Conservation (phyloP, 192 early-diverging fungal species). For the Coemansia sp. region DNA sequence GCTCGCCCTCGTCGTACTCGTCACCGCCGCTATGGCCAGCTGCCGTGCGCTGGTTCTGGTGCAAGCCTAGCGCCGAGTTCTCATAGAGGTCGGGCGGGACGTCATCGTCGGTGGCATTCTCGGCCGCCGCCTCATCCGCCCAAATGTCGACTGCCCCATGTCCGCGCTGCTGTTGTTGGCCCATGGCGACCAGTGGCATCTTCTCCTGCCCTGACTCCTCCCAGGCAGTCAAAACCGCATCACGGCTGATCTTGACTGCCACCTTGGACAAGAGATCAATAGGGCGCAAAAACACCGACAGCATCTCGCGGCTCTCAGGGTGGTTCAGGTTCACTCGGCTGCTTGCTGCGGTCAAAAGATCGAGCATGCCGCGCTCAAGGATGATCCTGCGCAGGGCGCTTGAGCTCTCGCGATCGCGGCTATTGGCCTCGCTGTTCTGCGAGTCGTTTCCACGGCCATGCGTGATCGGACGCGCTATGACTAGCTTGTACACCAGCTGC, state of each 20-base stretch:
- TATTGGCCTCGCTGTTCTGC: neutral
- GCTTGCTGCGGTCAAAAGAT: constrained; percentile 70
- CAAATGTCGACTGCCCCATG: constrained; percentile 23
- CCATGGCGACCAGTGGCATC: constrained; percentile 34
- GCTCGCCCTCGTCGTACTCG: constrained; percentile 20
- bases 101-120: constrained; percentile 31
- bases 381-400: constrained; percentile 58
- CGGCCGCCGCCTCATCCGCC: constrained; percentile 33
- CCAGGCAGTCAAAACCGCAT: constrained; percentile 52
- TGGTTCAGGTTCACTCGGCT: constrained; percentile 89
- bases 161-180: constrained; percentile 15
- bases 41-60: constrained; percentile 50
- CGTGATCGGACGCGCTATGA: constrained; percentile 43
- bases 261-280: constrained; percentile 85
- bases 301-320: constrained; percentile 71
- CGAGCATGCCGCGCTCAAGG: constrained; percentile 86
- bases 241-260: constrained; percentile 79
- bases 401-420: constrained; percentile 17
- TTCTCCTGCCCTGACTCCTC: constrained; percentile 49
- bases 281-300: constrained; percentile 78
- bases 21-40: constrained; percentile 17
- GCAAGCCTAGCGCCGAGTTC: constrained; percentile 50
- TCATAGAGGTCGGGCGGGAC: constrained; percentile 53
- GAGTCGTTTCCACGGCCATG: constrained; percentile 12
- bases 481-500: constrained; percentile 40